These are phyloP conservation scores for Gloeophyllum trabeum DNA, from an alignment of 768 basidiomycete species.

Conservation along the genomic window DNA sequence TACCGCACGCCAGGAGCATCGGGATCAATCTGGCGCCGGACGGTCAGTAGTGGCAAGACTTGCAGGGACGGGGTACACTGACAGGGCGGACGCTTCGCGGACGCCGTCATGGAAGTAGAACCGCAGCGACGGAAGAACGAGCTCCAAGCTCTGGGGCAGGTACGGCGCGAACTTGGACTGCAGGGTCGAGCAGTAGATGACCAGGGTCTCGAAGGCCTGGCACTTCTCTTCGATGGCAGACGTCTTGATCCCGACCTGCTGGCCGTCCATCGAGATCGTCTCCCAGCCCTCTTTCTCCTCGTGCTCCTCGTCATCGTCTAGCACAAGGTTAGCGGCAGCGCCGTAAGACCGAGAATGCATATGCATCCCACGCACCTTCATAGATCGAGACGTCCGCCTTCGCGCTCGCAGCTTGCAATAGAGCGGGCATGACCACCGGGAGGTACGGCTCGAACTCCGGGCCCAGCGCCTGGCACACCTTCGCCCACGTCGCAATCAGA, in stretches of 20 bases:
- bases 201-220: constrained; percentile 79
- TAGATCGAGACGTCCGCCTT: constrained; percentile 73
- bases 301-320: constrained; percentile 42
- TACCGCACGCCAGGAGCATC: constrained; percentile 57
- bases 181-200: constrained; percentile 67
- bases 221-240: constrained; percentile 81
- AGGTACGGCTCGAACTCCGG: constrained; percentile 82
- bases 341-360: background rate
- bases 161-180: constrained; percentile 62
- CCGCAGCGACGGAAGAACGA: constrained; percentile 55
- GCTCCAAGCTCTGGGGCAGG: constrained; percentile 56
- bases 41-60: constrained; percentile 2
- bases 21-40: constrained; percentile 41
- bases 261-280: constrained; percentile 67
- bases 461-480: constrained; percentile 77
- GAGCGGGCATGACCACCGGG: constrained; percentile 70
- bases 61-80: constrained; percentile 12
- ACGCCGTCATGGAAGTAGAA: constrained; percentile 86
- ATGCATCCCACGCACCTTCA: constrained; percentile 21
- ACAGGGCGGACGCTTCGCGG: constrained; percentile 69
- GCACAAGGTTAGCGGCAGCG: background rate
- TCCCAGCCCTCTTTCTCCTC: constrained; percentile 71
- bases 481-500: constrained; percentile 82
- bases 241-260: constrained; percentile 66
- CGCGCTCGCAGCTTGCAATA: constrained; percentile 65